Conservation (phyloP, 768 basidiomycete species). For the Dictyophora rubrovolvata region DNA sequence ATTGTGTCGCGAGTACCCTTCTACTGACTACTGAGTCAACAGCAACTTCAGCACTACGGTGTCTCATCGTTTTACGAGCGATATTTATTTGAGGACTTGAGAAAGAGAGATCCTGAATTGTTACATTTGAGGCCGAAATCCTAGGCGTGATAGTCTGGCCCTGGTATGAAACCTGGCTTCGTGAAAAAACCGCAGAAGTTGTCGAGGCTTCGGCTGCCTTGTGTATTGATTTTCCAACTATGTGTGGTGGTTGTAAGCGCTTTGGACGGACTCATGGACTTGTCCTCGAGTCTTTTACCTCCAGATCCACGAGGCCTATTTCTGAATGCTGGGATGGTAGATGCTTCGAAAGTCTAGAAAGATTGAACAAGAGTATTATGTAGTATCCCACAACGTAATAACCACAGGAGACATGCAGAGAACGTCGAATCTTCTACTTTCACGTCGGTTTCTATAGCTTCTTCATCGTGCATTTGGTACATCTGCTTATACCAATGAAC, state of each 20-base stretch:
- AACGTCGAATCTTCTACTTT: background rate
- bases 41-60: background rate
- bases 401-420: background rate
- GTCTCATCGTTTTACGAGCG: background rate
- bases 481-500: too few relatives aligned
- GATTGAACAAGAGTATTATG: background rate
- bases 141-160: too few relatives aligned
- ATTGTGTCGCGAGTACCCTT: background rate
- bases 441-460: background rate
- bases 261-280: too few relatives aligned
- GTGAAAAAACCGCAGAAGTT: background rate
- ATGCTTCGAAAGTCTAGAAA: background rate
- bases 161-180: too few relatives aligned
- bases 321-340: background rate
- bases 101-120: too few relatives aligned
- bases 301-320: background rate
- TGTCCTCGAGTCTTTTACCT: background rate
- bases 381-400: background rate
- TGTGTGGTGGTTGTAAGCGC: too few relatives aligned
- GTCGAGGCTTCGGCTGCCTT: constrained; percentile 5
- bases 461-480: background rate
- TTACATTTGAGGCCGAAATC: too few relatives aligned
- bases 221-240: constrained; percentile 9
- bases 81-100: too few relatives aligned
- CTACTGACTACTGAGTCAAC: background rate